A percentile compares a stretch with the other conserved stretches of the same genome.
These are phyloP conservation scores for Fusarium sp. DNA, from an alignment of 2,329 filamentous ascomycete genomes.

Conservation along the genomic window DNA sequence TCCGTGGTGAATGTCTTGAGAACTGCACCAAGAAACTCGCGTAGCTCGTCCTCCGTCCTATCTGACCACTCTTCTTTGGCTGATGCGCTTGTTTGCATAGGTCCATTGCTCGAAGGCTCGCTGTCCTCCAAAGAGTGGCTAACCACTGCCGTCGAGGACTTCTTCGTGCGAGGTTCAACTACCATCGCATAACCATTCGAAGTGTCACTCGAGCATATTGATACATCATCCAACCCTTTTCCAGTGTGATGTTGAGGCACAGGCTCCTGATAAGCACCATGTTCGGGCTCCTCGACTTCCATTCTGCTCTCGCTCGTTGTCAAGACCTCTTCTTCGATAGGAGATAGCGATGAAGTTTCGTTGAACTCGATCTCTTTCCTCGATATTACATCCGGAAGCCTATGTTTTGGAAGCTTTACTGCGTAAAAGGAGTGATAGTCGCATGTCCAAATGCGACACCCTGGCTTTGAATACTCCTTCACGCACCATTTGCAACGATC, in stretches of 20 bases:
- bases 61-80: slow-evolving; percentile 4
- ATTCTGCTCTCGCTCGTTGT: neutral
- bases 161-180: neutral
- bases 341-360: neutral
- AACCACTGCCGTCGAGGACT: neutral
- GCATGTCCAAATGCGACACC: slow-evolving; percentile 21
- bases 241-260: neutral
- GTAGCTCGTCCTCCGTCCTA: slow-evolving; percentile 14
- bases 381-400: neutral
- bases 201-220: neutral
- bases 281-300: neutral
- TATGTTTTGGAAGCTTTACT: neutral
- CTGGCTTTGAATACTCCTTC: neutral
- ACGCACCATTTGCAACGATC: slow-evolving; percentile 19
- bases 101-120: neutral
- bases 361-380: neutral
- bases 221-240: neutral
- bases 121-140: neutral
- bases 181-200: neutral
- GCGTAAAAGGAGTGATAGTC: slow-evolving; percentile 15
- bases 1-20: slow-evolving; percentile 10
- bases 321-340: slow-evolving; percentile 1
- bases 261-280: neutral
- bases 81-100: neutral
- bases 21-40: slow-evolving; percentile 13